Evolutionary conservation across 495 filamentous ascomycete genomes (phyloP), one percentile per base, ranked within the genome.

Genomic region (Penicillium turbatum): DNA sequence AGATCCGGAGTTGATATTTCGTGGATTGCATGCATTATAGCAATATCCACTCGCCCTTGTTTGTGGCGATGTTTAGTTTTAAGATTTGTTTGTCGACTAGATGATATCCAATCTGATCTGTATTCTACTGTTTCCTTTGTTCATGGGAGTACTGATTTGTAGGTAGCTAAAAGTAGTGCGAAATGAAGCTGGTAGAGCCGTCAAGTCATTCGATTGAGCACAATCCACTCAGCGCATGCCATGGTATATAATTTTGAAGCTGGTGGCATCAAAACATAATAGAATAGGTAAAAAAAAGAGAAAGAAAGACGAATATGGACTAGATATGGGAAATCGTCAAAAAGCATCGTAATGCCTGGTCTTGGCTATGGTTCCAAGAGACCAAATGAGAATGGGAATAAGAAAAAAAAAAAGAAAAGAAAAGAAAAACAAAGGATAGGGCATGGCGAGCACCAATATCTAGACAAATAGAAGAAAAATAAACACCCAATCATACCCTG

Each of bases 31-130:
- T 59, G 36, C 51, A 51, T 55, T 55, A 51, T 53, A 58, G 17
- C 51, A 45, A 41, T 40, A 24, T 24, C 21, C 21, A 24, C 2
- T 47, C 26, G 38, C 48, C 27, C 41, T 51, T 52, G 35, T 65
- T 44, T 51, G 17, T 57, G 53, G 46, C 54, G n/a, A n/a, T n/a
- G 44, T 57, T 61, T 53, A 48, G 53, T 58, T 60, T 54, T 29
- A 37, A 8, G 27, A 32, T 53, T 55, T 58, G 52, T 56, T 50
- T 57, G 62, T 48, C 39, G 45, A 55, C 53, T 64, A 66, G 57
- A 66, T 66, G 63, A 66, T 66, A 66, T 66, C 63, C 63, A 66
- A 61, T 63, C 57, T 61, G 63, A 63, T 59, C 55, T 64, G 60
- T 66, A 64, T 66, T 63, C 52, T 64, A 61, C 17, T 42, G 32